Percentiles rank a stretch among this genome's conserved stretches.
phyloP scores from a whole-genome alignment of 352 stramenopile species.

The Peronosclerospora sorghi region DNA sequence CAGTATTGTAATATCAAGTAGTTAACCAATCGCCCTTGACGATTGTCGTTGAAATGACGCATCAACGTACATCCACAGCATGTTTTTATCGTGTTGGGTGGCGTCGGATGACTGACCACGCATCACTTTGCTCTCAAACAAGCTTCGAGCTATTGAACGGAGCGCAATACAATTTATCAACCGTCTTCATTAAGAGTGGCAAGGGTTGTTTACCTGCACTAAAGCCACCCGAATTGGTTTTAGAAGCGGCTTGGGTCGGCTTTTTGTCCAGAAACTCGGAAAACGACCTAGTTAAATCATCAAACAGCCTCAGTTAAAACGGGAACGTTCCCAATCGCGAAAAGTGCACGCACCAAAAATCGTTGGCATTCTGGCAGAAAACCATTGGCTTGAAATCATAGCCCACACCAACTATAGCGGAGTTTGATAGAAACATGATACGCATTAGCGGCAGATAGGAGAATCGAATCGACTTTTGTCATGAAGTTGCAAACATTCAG shows the following conservation, averaged over 20 bases:
- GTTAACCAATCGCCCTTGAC: not conserved
- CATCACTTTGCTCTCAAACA: conserved; percentile 81
- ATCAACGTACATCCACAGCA: conserved; percentile 65
- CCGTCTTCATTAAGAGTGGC: too few relatives aligned
- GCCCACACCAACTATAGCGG: conserved; percentile 76
- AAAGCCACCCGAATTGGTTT: conserved; percentile 52
- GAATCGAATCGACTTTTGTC: conserved; percentile 75
- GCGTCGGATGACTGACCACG: conserved; percentile 75
- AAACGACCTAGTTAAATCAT: conserved; percentile 36
- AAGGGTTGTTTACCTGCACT: conserved; percentile 29
- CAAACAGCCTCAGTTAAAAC: too few relatives aligned
- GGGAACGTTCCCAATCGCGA: not conserved
- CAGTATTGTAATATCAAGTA: not conserved
- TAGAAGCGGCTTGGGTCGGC: conserved; percentile 36
- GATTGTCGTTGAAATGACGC: not conserved
- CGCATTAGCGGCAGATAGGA: conserved; percentile 69
- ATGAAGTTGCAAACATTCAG: not conserved
- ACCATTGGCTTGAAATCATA: conserved; percentile 90
- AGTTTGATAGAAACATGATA: conserved; percentile 86
- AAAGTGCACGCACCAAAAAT: conserved; percentile 48
- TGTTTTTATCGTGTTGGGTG: conserved; percentile 67
- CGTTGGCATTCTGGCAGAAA: conserved; percentile 66
- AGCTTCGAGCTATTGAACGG: conserved; percentile 36
- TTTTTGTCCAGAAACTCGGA: conserved; percentile 75
- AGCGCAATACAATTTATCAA: too few relatives aligned